Conservation (phyloP, 1,284 basidiomycete species). For the Laetiporus sulphureus region DNA sequence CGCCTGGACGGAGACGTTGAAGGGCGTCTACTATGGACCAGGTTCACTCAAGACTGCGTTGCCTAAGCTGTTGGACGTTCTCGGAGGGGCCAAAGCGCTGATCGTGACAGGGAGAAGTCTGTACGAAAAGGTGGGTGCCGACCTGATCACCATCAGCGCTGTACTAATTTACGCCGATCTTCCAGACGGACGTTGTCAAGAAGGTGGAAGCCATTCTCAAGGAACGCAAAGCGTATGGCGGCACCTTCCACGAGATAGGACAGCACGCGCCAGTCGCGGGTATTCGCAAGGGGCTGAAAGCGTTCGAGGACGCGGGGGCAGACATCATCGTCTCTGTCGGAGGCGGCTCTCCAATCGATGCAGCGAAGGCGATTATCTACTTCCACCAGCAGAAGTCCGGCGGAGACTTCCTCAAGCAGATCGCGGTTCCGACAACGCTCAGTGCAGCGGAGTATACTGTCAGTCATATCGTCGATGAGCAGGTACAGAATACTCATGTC, state of each 20-base stretch:
- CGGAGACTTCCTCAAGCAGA: conserved; percentile 40
- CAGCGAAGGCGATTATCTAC: conserved; percentile 65
- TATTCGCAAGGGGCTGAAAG: conserved; percentile 55
- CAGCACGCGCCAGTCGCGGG: conserved; percentile 71
- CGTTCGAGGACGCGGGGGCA: conserved; percentile 48
- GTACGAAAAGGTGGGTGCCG: conserved; percentile 46
- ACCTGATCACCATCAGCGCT: background rate
- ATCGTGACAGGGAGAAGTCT: conserved; percentile 69
- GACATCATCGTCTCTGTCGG: conserved; percentile 71
- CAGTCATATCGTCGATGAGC: conserved; percentile 12
- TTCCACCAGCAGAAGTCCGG: conserved; percentile 50
- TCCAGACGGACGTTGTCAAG: conserved; percentile 59
- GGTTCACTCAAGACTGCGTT: conserved; percentile 54
- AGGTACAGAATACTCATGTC: too few species aligned
- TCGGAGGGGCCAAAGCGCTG: conserved; percentile 56
- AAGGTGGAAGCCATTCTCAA: conserved; percentile 52
- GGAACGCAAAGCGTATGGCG: conserved; percentile 49
- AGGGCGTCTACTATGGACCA: conserved; percentile 63
- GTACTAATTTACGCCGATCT: background rate
- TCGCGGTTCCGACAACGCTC: conserved; percentile 78
- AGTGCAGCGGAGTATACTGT: conserved; percentile 77
- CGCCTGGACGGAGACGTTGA: conserved; percentile 56
- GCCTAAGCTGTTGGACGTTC: conserved; percentile 47
- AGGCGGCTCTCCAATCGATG: conserved; percentile 78
- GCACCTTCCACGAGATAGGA: conserved; percentile 70